phyloP scores from a whole-genome alignment of 306 rosid genomes.

The Chamaecrista fasciculata region DNA sequence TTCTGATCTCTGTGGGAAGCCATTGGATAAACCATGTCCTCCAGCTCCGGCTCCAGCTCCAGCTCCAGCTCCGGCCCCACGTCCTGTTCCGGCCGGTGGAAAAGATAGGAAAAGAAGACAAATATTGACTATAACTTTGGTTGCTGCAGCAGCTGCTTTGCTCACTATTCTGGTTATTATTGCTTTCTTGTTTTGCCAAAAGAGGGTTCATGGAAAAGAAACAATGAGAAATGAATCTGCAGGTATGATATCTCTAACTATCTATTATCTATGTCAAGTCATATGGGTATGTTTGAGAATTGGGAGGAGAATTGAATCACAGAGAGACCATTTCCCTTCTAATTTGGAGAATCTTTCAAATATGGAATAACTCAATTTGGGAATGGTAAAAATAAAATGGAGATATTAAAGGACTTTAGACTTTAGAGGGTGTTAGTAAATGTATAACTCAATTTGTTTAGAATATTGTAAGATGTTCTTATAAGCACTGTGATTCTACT shows the following conservation, averaged over 20 bases:
- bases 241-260: conserved; percentile 32
- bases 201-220: conserved; percentile 32
- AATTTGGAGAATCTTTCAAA: not conserved
- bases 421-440: too few species aligned
- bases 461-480: too few species aligned
- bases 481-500: too few species aligned
- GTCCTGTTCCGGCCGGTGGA: conserved; percentile 21
- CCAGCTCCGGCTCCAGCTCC: conserved; percentile 29
- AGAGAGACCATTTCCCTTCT: not conserved
- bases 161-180: conserved; percentile 32
- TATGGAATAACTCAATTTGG: not conserved
- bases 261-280: not conserved
- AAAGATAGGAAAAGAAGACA: conserved; percentile 28
- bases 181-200: conserved; percentile 35
- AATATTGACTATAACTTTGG: conserved; percentile 38
- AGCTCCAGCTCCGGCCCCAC: conserved; percentile 31
- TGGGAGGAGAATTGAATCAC: too few species aligned
- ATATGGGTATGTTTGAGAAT: not conserved
- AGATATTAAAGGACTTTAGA: not conserved
- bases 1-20: conserved; percentile 59
- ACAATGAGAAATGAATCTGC: conserved; percentile 31
- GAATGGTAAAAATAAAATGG: not conserved
- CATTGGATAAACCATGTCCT: conserved; percentile 46
- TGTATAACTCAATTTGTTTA: too few species aligned
- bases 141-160: conserved; percentile 35